Evolutionary conservation across 2,329 filamentous ascomycete species (phyloP), one percentile per base, ranked within the genome.

Genomic region (Fusarium sp.): DNA sequence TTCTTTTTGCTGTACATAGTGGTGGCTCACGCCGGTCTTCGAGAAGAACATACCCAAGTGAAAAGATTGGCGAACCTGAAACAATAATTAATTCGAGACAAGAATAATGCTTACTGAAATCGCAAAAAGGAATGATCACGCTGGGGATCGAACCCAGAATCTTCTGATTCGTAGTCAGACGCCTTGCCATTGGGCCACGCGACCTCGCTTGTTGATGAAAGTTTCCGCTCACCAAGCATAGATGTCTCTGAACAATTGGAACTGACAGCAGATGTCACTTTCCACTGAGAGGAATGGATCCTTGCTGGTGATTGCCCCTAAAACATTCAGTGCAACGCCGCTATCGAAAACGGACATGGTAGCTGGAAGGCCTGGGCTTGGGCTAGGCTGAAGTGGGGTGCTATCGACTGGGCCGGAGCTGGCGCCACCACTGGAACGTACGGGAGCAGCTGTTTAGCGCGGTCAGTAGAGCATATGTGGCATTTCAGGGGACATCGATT

Each of bases 161-260:
- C 72, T 74, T 71, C 72, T 74, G 72, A 74, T 74, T 74, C 72
- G 72, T 74, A 74, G 72, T 72, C 72, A 74, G 72, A 74, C 70
- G 72, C 72, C 70, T 73, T 73, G 70, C 72, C 71, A 72, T 70
- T 70, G 66, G 67, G 66, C 67, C 66, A 70, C 67, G 61, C 64
- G 65, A 63, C 65, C 65, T 49, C 0, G 3, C 9, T 16, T 56
- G 13, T 47, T 27, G n/a, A 27, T 53, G 29, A 15, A 13, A 2
- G 0, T 1, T 34, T 4, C 1, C 2, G 4, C 16, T 12, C 12
- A 13, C 4, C 16, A 4, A 10, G 1, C 5, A 0, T 67, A 67
- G 0, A 67, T 53, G 7, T 63, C 0, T 10, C 25, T 29, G 13
- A 8, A 3, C 1, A 1, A 3, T 1, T 2, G 2, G 4, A 15